phyloP scores from a whole-genome alignment of 1,284 basidiomycete genomes.

The Polyporus tsugae region DNA sequence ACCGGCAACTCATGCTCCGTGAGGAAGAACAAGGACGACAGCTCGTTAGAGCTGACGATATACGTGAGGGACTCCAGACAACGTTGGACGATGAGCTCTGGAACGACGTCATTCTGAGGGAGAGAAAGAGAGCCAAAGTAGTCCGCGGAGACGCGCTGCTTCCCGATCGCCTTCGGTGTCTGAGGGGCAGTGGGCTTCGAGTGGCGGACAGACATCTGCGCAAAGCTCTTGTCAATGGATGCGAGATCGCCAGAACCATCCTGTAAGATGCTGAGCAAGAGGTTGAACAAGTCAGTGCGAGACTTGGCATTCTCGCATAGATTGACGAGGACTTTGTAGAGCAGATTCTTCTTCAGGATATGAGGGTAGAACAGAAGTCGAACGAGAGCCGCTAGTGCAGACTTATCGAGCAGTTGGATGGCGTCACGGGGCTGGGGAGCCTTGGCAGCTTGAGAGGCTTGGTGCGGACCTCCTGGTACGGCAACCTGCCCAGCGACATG shows the following conservation, averaged over 20 bases:
- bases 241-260: constrained; percentile 94
- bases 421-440: constrained; percentile 77
- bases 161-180: constrained; percentile 75
- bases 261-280: constrained; percentile 91
- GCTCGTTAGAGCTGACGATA: constrained; percentile 86
- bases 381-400: constrained; percentile 89
- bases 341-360: constrained; percentile 83
- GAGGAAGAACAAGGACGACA: constrained; percentile 91
- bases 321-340: constrained; percentile 94
- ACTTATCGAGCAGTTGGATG: constrained; percentile 93
- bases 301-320: constrained; percentile 96
- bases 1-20: constrained; percentile 90
- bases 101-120: constrained; percentile 83
- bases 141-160: constrained; percentile 68
- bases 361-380: constrained; percentile 98
- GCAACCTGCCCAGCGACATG: constrained; percentile 45
- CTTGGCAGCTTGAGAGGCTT: constrained; percentile 55
- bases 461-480: constrained; percentile 39
- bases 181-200: constrained; percentile 61
- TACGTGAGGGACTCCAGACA: constrained; percentile 90
- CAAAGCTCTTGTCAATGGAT: constrained; percentile 93
- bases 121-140: constrained; percentile 61
- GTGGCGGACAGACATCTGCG: constrained; percentile 86
- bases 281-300: constrained; percentile 91
- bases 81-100: constrained; percentile 91